These are phyloP conservation scores for Solanum raphanifolium DNA, from an alignment of 257 asterid species.

Conservation along the genomic window DNA sequence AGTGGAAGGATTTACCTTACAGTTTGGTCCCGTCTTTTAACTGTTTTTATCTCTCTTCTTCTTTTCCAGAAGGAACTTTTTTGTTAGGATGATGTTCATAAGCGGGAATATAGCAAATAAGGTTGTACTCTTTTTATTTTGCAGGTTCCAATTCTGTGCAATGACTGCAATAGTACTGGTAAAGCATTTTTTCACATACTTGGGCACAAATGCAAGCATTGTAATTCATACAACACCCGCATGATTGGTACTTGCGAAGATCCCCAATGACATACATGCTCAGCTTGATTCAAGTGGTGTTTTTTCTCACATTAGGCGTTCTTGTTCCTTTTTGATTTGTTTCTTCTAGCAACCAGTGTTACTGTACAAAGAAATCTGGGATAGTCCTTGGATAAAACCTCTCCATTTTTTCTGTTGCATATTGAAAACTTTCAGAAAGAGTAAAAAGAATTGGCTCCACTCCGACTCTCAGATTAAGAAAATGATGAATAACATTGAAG, in stretches of 20 bases:
- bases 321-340: background rate
- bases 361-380: background rate
- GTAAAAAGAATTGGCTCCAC: background rate
- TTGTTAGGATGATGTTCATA: background rate
- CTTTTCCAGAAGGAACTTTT: background rate
- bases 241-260: slow-evolving; percentile 32
- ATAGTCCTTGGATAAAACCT: background rate
- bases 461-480: background rate
- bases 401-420: background rate
- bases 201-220: slow-evolving; percentile 78
- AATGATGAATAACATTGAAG: background rate
- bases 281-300: background rate
- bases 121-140: background rate
- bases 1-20: background rate
- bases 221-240: slow-evolving; percentile 77
- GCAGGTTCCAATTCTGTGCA: slow-evolving; percentile 75
- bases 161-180: slow-evolving; percentile 74
- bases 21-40: background rate
- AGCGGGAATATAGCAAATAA: background rate
- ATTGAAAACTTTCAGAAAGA: background rate
- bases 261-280: slow-evolving; percentile 13
- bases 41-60: background rate
- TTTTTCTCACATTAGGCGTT: background rate
- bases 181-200: slow-evolving; percentile 55
- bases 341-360: background rate